phyloP scores from a whole-genome alignment of 2,329 filamentous ascomycete species.

The Nothopassalora personata region DNA sequence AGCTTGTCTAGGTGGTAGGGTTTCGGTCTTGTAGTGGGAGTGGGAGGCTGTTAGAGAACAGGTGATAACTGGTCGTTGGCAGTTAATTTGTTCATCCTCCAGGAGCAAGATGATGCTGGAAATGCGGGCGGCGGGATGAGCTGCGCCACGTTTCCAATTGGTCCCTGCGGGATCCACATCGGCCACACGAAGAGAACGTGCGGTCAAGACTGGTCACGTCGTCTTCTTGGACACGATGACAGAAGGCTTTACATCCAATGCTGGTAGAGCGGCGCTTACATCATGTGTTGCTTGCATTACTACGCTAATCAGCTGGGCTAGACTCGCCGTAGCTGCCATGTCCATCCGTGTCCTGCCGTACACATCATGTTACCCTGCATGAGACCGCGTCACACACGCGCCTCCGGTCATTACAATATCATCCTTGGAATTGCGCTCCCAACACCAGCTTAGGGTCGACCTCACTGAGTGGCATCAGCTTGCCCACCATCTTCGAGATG shows the following conservation, averaged over 20 bases:
- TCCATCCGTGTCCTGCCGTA: not conserved
- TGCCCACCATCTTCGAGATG: not conserved
- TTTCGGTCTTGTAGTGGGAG: not conserved
- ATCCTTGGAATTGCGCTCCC: not conserved
- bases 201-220: not conserved
- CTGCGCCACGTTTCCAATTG: slow-evolving; percentile 1
- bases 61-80: not conserved
- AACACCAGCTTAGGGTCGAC: slow-evolving; percentile 16
- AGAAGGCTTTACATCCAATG: not conserved
- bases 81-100: not conserved
- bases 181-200: not conserved
- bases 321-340: not conserved
- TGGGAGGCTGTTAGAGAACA: not conserved
- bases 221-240: too few relatives aligned
- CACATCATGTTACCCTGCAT: slow-evolving; percentile 1
- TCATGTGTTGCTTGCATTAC: not conserved
- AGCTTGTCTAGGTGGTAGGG: not conserved
- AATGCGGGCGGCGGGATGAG: not conserved
- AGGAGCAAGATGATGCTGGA: not conserved
- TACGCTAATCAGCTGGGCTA: not conserved
- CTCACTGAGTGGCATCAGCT: slow-evolving; percentile 9
- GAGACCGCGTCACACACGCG: not conserved
- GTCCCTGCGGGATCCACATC: not conserved
- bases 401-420: not conserved
- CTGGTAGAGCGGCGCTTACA: not conserved